Evolutionary conservation across 1,139 yeast genomes (phyloP).

Genomic region (Saccharomyces hybrid): DNA sequence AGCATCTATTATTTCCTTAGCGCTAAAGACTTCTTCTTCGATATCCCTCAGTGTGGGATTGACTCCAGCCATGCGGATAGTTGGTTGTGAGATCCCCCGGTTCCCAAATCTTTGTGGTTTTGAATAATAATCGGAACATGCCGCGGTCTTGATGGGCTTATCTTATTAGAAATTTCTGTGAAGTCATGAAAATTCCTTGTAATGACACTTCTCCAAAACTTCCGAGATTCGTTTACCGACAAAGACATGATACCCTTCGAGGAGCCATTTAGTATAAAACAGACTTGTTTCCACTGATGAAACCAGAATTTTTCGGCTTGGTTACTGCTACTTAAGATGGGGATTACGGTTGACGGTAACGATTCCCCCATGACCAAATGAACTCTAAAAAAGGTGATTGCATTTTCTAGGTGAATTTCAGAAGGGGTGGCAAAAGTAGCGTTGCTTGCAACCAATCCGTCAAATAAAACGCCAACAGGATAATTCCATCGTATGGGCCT

Average conservation of each 20-base stretch:
- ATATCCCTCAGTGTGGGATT: slow-evolving; percentile 37
- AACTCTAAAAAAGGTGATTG: slow-evolving; percentile 44
- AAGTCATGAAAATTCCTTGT: slow-evolving; percentile 31
- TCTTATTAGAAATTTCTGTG: slow-evolving; percentile 34
- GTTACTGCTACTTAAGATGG: slow-evolving; percentile 32
- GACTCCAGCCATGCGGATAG: not conserved
- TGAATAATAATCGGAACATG: slow-evolving; percentile 56
- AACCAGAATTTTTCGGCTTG: slow-evolving; percentile 50
- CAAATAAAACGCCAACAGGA: slow-evolving; percentile 69
- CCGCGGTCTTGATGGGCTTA: slow-evolving; percentile 34
- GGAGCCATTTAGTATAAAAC: slow-evolving; percentile 63
- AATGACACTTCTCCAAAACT: slow-evolving; percentile 49
- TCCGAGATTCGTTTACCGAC: slow-evolving; percentile 50
- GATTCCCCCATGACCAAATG: slow-evolving; percentile 36
- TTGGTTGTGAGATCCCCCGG: not conserved
- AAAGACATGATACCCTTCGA: slow-evolving; percentile 70
- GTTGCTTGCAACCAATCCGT: slow-evolving; percentile 32
- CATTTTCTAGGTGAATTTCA: slow-evolving; percentile 3
- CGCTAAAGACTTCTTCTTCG: slow-evolving; percentile 4
- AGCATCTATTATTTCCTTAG: slow-evolving; percentile 12
- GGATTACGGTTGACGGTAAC: slow-evolving; percentile 52
- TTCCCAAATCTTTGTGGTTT: slow-evolving; percentile 1
- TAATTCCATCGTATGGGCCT: slow-evolving; percentile 69
- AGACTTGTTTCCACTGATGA: slow-evolving; percentile 74
- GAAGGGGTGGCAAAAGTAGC: slow-evolving; percentile 27